Conservation (phyloP, 805 yeast species). For the Saccharomycopsis sp. region DNA sequence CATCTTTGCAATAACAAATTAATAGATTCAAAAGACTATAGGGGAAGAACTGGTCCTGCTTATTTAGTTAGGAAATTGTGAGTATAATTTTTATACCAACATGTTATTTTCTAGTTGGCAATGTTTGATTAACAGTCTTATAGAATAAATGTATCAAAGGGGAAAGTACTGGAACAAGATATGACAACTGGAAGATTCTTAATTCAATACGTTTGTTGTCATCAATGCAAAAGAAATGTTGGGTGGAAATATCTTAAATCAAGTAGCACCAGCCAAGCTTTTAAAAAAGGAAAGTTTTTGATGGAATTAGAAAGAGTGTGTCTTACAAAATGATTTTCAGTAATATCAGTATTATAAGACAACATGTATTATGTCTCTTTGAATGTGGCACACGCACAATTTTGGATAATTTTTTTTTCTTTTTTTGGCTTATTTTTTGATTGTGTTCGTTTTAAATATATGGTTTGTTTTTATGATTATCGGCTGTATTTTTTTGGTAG, state of each 20-base stretch:
- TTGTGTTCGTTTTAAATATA: not conserved
- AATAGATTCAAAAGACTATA: conserved; percentile 39
- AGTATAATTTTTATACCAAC: conserved; percentile 19
- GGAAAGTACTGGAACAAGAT: conserved; percentile 31
- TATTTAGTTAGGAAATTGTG: conserved; percentile 42
- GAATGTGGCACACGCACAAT: not conserved
- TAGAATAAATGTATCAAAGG: conserved; percentile 32
- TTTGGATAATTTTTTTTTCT: not conserved
- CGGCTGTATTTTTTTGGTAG: not conserved
- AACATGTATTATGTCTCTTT: not conserved
- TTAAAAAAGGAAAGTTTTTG: conserved; percentile 56
- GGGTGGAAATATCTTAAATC: conserved; percentile 63
- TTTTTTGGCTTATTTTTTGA: not conserved
- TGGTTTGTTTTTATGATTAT: not conserved
- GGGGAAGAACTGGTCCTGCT: conserved; percentile 54
- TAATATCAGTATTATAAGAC: not conserved
- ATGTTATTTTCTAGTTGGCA: not conserved
- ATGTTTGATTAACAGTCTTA: conserved; percentile 17
- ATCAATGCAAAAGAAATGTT: conserved; percentile 43
- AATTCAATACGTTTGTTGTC: conserved; percentile 52
- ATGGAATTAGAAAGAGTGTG: conserved; percentile 33
- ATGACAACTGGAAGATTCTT: conserved; percentile 58
- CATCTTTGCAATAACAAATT: conserved; percentile 33
- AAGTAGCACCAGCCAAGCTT: conserved; percentile 38
- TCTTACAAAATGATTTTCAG: not conserved